phyloP scores from a whole-genome alignment of 495 filamentous ascomycete genomes.

The Aspergillus kassunensis region DNA sequence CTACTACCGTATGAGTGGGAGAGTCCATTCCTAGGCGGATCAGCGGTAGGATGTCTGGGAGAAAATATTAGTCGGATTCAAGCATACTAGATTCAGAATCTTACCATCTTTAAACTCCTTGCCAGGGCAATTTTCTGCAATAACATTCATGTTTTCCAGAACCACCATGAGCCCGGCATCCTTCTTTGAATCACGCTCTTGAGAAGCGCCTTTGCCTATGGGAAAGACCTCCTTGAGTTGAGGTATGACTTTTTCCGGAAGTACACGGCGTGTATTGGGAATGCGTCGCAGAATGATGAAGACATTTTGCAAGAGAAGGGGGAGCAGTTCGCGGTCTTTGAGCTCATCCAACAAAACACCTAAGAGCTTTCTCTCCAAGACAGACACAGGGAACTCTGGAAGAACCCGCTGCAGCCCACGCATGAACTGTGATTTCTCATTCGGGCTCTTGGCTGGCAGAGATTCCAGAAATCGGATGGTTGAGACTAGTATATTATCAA shows the following conservation, averaged over 20 bases:
- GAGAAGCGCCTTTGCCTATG: constrained; percentile 38
- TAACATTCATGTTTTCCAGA: constrained; percentile 71
- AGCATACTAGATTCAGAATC: constrained; percentile 17
- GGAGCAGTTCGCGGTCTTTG: constrained; percentile 82
- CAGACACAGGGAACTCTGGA: constrained; percentile 83
- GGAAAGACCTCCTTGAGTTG: constrained; percentile 78
- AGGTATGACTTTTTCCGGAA: constrained; percentile 82
- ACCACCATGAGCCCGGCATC: constrained; percentile 90
- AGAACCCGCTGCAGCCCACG: constrained; percentile 81
- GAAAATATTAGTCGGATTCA: constrained; percentile 11
- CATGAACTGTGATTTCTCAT: constrained; percentile 89
- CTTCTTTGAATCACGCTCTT: constrained; percentile 73
- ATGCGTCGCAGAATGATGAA: constrained; percentile 79
- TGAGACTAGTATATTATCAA: constrained; percentile 92
- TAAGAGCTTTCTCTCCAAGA: constrained; percentile 91
- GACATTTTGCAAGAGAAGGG: constrained; percentile 80
- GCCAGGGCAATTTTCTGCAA: constrained; percentile 76
- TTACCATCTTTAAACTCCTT: constrained; percentile 91
- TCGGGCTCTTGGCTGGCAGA: constrained; percentile 83
- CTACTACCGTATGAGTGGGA: constrained; percentile 80
- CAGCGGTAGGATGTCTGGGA: constrained; percentile 76
- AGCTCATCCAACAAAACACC: constrained; percentile 85
- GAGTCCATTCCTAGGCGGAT: constrained; percentile 79
- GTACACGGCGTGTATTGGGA: constrained; percentile 69
- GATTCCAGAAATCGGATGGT: constrained; percentile 91